phyloP scores from a whole-genome alignment of 805 yeast genomes.

The Priceomyces castillae region DNA sequence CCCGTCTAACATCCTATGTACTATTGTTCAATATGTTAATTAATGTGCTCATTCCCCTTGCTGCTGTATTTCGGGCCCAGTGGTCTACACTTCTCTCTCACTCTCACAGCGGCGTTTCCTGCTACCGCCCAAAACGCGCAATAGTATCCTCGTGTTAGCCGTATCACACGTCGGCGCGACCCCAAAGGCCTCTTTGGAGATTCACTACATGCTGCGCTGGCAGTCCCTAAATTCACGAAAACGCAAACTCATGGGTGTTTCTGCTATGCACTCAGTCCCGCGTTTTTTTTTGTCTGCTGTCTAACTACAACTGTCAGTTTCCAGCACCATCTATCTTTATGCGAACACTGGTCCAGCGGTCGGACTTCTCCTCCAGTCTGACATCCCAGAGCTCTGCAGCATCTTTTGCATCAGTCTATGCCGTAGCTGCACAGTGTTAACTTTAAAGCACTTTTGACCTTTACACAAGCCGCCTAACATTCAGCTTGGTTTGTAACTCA shows the following conservation, averaged over 20 bases:
- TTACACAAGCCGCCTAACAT: background rate
- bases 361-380: background rate
- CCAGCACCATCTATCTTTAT: background rate
- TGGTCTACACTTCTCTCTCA: too few species aligned
- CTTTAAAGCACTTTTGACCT: background rate
- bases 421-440: background rate
- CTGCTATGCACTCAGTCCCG: too few species aligned
- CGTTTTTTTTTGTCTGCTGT: too few species aligned
- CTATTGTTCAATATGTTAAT: background rate
- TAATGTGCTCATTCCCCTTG: background rate
- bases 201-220: too few species aligned
- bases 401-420: background rate
- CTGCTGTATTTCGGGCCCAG: background rate
- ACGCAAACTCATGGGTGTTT: too few species aligned
- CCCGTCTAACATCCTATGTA: background rate
- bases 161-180: too few species aligned
- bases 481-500: conserved; percentile 3
- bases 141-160: too few species aligned
- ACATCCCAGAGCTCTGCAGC: background rate
- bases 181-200: too few species aligned
- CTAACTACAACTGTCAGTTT: too few species aligned
- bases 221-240: too few species aligned
- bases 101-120: too few species aligned
- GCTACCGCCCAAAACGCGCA: too few species aligned
- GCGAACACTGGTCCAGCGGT: background rate